Conservation (phyloP, 495 filamentous ascomycete genomes). For the Chaetomidium leptoderma region DNA sequence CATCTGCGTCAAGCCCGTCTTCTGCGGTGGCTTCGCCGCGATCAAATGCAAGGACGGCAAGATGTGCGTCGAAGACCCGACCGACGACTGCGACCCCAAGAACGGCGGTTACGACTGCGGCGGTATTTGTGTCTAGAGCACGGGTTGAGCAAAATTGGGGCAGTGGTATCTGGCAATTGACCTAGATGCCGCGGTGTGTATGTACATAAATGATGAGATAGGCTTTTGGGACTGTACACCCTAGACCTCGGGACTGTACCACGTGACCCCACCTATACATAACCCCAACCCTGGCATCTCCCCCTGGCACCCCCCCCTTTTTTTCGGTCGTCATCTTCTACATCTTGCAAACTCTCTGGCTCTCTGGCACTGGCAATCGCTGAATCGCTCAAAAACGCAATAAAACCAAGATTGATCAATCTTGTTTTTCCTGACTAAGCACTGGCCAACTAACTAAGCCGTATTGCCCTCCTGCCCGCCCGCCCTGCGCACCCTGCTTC, state of each 20-base stretch:
- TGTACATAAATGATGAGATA: too few species aligned
- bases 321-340: too few species aligned
- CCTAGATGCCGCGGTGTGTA: too few species aligned
- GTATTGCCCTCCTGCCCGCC: background rate
- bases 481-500: too few species aligned
- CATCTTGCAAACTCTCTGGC: too few species aligned
- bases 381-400: background rate
- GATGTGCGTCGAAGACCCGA: slow-evolving; percentile 31
- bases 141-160: too few species aligned
- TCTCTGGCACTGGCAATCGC: too few species aligned
- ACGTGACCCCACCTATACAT: background rate
- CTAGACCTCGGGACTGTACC: background rate
- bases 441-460: background rate
- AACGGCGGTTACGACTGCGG: slow-evolving; percentile 32
- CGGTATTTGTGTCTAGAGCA: slow-evolving; percentile 27
- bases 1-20: slow-evolving; percentile 28
- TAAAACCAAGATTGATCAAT: background rate
- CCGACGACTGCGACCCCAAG: slow-evolving; percentile 28
- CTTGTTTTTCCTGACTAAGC: background rate
- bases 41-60: slow-evolving; percentile 23
- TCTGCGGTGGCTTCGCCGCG: slow-evolving; percentile 34
- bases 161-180: too few species aligned
- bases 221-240: background rate
- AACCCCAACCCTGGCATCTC: background rate
- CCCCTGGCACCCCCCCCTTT: too few species aligned